A percentile compares a stretch with the other conserved stretches of the same genome.
These are phyloP conservation scores for Ogataea saltuana DNA, from an alignment of 805 yeast genomes.

Conservation along the genomic window DNA sequence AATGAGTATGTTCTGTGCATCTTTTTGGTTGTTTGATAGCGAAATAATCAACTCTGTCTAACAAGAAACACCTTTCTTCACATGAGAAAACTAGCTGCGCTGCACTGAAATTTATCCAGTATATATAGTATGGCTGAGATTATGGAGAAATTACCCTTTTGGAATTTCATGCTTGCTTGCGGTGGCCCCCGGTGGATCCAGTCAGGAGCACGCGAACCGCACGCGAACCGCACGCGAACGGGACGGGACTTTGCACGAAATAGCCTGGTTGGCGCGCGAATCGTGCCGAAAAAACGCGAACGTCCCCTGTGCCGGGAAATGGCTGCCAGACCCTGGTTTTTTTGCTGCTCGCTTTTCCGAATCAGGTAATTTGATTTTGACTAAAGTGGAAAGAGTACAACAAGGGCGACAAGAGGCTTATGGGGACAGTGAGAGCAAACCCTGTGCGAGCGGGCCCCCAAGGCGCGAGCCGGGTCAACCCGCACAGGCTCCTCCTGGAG, in stretches of 20 bases:
- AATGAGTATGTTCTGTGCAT: conserved; percentile 99
- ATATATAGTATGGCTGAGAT: conserved; percentile 12
- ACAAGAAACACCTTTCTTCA: no score
- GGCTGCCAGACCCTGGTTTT: conserved; percentile 3
- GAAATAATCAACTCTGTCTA: background rate
- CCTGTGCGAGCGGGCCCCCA: no score
- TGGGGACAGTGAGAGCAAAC: no score
- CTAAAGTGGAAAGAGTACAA: conserved; percentile 18
- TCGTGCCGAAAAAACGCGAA: no score
- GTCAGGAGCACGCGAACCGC: no score
- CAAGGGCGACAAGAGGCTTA: background rate
- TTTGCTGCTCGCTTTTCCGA: conserved; percentile 11
- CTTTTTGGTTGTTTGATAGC: conserved; percentile 14
- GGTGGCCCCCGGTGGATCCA: conserved; percentile 1
- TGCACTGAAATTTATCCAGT: conserved; percentile 9
- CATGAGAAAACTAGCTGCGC: conserved; percentile 1
- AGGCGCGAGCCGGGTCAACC: no score
- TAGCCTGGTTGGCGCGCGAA: no score
- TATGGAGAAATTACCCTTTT: conserved; percentile 19
- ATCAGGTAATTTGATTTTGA: conserved; percentile 20
- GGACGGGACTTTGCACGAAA: no score
- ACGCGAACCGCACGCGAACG: no score
- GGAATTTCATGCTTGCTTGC: conserved; percentile 17
- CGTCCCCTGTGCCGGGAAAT: no score
- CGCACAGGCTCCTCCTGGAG: no score